These are phyloP conservation scores for Neurospora sp. DNA, from an alignment of 2,329 filamentous ascomycete genomes.

Conservation along the genomic window DNA sequence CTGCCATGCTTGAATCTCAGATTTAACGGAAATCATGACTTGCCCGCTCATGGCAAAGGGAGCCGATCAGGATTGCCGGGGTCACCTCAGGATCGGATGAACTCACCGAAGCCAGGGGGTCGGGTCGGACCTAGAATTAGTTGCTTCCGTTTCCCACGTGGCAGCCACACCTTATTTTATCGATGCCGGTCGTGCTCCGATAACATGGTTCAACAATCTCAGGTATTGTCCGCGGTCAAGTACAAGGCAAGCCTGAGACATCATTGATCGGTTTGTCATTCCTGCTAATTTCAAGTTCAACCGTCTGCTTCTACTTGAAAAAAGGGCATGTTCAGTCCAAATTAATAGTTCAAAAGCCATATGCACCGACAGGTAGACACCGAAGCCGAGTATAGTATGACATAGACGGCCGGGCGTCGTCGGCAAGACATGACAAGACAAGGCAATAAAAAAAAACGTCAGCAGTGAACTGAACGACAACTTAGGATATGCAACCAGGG, in stretches of 20 bases:
- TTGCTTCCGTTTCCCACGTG: neutral
- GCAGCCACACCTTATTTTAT: neutral
- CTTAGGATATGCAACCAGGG: neutral
- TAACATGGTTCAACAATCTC: neutral
- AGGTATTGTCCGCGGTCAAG: neutral
- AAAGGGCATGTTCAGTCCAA: too few species aligned
- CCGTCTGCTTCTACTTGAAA: too few species aligned
- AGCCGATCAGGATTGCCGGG: neutral
- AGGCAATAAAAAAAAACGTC: too few species aligned
- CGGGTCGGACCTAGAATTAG: neutral
- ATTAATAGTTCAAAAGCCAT: too few species aligned
- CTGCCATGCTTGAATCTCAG: neutral
- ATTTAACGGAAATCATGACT: neutral
- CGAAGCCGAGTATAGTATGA: too few species aligned
- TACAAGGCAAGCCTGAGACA: neutral
- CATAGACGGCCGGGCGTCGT: too few species aligned
- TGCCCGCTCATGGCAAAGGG: neutral
- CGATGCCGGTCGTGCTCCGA: neutral
- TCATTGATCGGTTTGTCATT: neutral
- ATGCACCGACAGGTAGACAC: too few species aligned
- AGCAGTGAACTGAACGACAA: neutral
- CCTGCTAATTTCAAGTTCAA: neutral
- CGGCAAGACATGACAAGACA: too few species aligned
- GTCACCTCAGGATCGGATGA: neutral
- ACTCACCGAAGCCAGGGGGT: neutral